Evolutionary conservation across 2,329 filamentous ascomycete species (phyloP), one percentile per base, ranked within the genome.

Genomic region (Talaromyces sp.): DNA sequence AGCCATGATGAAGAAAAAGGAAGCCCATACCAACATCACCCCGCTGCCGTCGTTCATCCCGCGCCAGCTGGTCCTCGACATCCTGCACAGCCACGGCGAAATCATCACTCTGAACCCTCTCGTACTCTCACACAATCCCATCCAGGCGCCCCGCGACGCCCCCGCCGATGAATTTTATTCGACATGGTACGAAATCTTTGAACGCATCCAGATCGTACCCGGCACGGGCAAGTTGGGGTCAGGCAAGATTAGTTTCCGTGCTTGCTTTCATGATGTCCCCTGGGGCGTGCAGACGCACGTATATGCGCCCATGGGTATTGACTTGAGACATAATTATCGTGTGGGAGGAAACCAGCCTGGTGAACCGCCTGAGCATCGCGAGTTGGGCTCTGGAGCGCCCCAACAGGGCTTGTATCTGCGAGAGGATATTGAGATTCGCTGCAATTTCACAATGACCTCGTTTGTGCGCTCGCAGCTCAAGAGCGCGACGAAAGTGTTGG

Each of bases 81-180:
- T 90, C 66, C 85, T 96, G 44, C 90, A 91, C 73, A 82, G 89
- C 72, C 90, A 95, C 77, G 73, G 82, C 56, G 86, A 87, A 67
- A 95, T 96, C 89, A 95, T 96, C 68, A 88, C 93, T 72, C 80
- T 95, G 63, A 96, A 96, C 74, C 90, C 91, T 1, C 81, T 93
- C 56, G 88, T 96, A 61, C 86, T 88, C 66, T 86, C 90, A 65
- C 84, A 90, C 60, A 84, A 88, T 69, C 81, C 81, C 54, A 91
- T 90, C 75, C 80, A 84, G 54, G 81, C 90, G 4, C 91, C 91
- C 0, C 69, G 81, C 42, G 84, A 88, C 71, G 87, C 88, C 17
- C 80, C 84, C 0, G 76, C 84, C 7, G 90, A 93, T 65, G 91
- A 96, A 78, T 83, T 81, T 62, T 78, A 84, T 63, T 89, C 87